Evolutionary conservation across 148 eudicot species (phyloP), one percentile per base, ranked within the genome.

Genomic region (Gaultheria prostrata): DNA sequence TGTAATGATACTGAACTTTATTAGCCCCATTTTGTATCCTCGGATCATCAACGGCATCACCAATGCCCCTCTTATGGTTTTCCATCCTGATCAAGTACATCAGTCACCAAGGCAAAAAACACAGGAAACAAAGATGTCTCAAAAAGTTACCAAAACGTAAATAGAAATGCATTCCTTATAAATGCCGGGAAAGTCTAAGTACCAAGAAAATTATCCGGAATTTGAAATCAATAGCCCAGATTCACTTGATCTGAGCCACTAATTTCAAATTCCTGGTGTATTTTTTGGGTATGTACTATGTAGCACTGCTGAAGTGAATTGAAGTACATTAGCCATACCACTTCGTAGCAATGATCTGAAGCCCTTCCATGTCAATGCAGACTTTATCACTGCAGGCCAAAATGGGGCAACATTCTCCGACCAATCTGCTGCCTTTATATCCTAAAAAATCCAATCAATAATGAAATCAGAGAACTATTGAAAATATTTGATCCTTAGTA

Each of bases 361-460:
- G 67, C 99, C 98, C 85, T 91, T 92, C 98, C 98, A 97, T 81
- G 99, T 89, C 86, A 97, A 86, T 61, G 99, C 99, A 56, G 98
- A 89, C 35, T 88, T 93, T 82, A 97, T 91, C 43, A 94, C 99
- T 48, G 99, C 99, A 8, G 99, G 96, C 99, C 99, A 97, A 86
- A 97, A 97, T 49, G 98, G 99, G n/a, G 98, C 95, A 72, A 97
- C 98, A 81, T 94, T 50, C 45, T 90, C 84, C 0, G 98, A 89
- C 99, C 99, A 97, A 84, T 97, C 98, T 82, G 89, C 99, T 78
- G 90, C 50, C 87, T 91, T 97, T 57, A 97, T 91, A 84, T 93
- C 99, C 99, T 97, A 89, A 65, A 74, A 75, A 21, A 48, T 15
- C 33, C 33, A 28, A 3, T 33, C 33, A 26, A 3, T 11, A 26